phyloP scores from a whole-genome alignment of 1,284 basidiomycete species.

The Leccinum subspadiceum region DNA sequence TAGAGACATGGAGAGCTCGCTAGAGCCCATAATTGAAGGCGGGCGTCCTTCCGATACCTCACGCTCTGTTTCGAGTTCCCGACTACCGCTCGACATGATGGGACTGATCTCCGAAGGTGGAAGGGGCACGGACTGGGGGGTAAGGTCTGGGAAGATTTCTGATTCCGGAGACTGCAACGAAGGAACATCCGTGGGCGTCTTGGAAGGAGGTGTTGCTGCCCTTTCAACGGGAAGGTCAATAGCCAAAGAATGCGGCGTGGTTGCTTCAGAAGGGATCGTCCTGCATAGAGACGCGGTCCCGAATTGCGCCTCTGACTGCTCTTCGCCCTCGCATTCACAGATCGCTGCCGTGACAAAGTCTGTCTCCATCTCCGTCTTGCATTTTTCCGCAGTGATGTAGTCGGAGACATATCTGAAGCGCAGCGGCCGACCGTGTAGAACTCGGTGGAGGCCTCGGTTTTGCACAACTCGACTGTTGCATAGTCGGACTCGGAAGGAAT shows the following conservation, averaged over 20 bases:
- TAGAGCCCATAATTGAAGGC: constrained; percentile 21
- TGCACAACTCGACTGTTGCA: constrained; percentile 48
- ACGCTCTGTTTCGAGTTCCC: constrained; percentile 26
- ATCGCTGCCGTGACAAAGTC: constrained; percentile 52
- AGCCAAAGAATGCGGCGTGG: constrained; percentile 38
- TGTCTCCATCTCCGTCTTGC: constrained; percentile 46
- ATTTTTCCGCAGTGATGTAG: constrained; percentile 50
- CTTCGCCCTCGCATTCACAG: constrained; percentile 41
- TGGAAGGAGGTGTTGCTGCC: constrained; percentile 28
- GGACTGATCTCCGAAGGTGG: constrained; percentile 39
- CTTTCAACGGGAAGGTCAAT: constrained; percentile 27
- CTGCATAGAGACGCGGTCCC: constrained; percentile 49
- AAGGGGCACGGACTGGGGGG: constrained; percentile 40
- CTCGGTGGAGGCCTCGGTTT: constrained; percentile 44
- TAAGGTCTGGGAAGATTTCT: constrained; percentile 21
- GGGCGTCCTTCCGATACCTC: constrained; percentile 14
- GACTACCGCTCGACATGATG: constrained; percentile 25
- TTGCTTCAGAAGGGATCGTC: constrained; percentile 40
- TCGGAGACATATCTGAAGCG: constrained; percentile 38
- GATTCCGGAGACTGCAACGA: constrained; percentile 34
- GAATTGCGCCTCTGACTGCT: constrained; percentile 47
- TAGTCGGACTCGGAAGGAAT: constrained; percentile 56
- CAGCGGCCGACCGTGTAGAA: constrained; percentile 47
- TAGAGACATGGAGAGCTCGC: constrained; percentile 25
- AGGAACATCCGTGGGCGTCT: constrained; percentile 29